Evolutionary conservation across 495 filamentous ascomycete genomes (phyloP).

Genomic region (Letharia columbiana): DNA sequence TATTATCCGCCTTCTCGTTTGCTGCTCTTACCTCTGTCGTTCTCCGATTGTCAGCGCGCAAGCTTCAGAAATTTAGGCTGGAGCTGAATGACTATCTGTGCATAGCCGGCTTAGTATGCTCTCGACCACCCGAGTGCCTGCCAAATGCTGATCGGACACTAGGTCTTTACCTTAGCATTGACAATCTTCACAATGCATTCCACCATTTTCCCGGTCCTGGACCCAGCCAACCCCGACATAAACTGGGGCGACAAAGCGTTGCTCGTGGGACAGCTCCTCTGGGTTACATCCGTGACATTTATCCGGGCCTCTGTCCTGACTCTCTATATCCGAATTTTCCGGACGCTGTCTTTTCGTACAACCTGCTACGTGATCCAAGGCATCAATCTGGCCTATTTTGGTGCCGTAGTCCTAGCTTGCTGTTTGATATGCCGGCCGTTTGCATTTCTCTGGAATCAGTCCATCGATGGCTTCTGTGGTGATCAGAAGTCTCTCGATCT

Average conservation of each 20-base stretch:
- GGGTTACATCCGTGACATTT: slow-evolving; percentile 26
- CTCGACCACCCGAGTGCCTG: not conserved
- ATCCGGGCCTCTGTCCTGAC: slow-evolving; percentile 35
- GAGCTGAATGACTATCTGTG: slow-evolving; percentile 19
- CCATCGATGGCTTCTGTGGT: slow-evolving; percentile 25
- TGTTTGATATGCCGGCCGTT: slow-evolving; percentile 35
- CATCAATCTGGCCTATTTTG: slow-evolving; percentile 17
- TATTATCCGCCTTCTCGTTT: slow-evolving; percentile 15
- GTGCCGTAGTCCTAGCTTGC: slow-evolving; percentile 24
- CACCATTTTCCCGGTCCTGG: not conserved
- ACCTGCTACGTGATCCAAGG: slow-evolving; percentile 27
- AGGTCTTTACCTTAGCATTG: slow-evolving; percentile 15
- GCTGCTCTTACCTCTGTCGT: slow-evolving; percentile 8
- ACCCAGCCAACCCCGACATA: not conserved
- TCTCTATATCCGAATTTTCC: slow-evolving; percentile 37
- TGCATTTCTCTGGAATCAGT: slow-evolving; percentile 28
- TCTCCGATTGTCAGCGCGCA: slow-evolving; percentile 17
- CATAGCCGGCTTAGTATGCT: slow-evolving; percentile 15
- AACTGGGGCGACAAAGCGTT: slow-evolving; percentile 3
- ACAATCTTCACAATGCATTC: slow-evolving; percentile 11
- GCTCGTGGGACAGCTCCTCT: slow-evolving; percentile 24
- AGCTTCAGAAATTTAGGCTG: slow-evolving; percentile 8
- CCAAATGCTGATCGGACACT: not conserved
- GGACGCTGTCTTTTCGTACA: slow-evolving; percentile 28
- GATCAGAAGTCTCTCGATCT: slow-evolving; percentile 30